Base-by-base conservation (phyloP, 164 flowering plant species). In the Stephania yunnanensis region DNA sequence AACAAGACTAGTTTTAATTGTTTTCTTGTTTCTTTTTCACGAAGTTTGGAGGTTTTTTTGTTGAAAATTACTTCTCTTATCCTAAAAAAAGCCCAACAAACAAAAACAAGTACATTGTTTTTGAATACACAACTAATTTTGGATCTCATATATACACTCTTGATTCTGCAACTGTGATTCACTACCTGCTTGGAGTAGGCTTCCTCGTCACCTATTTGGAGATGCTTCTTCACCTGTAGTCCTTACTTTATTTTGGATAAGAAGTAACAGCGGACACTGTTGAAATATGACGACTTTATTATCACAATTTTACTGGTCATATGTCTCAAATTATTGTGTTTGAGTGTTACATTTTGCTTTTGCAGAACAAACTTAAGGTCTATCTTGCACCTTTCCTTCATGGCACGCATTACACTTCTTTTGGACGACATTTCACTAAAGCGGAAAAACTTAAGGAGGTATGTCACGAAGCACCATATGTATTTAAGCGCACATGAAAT, bases 401-500 rank as follows among this genome's bases (percentile, higher is more conserved):
- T 84, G 99, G 98, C 53, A 85, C 80, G 88, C 92, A 97, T 10
- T 94, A 96, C 78, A 88, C 99, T 48, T 96, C 99, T 25, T 92
- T 84, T 81, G 98, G 99, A 69, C 99, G 99, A 46, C 98, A 96
- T 83, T 96, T 96, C 75, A 94, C 99, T 10, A 90, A 94, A 76
- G 81, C 80, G 69, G 92, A 89, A 45, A 96, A 94, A 82, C 94
- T 96, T 73, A 77, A 89, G 80, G 86, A 87, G 94, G 99, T 94
- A 83, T 76, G 74, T 45, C 75, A 6, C 7, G 1, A 48, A 48
- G 10, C 53, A 8, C 13, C 13, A 48, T 48, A 2, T 48, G 1
- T 48, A 1, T 8, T 48, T 48, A 48, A 8, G 13, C 53, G 13
- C 10, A 48, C 10, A 7, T 48, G 53, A 48, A 36, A 36, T 36